A percentile compares a stretch with the other conserved stretches of the same genome.
These are phyloP conservation scores for Chrysochromulina parva DNA, from an alignment of 78 protist genomes.

Conservation along the genomic window DNA sequence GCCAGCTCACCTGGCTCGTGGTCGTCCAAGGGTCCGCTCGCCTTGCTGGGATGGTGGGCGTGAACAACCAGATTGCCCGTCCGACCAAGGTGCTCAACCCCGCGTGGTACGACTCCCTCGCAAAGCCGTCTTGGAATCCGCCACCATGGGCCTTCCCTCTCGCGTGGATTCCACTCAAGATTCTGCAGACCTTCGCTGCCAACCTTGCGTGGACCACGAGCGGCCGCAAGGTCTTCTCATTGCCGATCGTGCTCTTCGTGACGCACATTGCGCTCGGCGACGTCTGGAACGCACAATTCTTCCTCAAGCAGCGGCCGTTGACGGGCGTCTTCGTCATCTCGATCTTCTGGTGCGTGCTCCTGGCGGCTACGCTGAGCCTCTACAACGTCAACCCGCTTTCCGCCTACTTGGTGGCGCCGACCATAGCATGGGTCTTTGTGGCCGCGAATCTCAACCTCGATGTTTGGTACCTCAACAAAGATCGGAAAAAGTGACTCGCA, in stretches of 20 bases:
- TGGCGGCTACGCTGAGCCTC: not conserved
- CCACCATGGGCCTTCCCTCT: not conserved
- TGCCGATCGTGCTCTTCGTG: not conserved
- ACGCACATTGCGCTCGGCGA: not conserved
- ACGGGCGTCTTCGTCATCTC: not conserved
- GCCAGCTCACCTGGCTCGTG: not conserved
- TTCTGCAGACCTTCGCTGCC: not conserved
- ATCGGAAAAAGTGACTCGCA: too few species aligned
- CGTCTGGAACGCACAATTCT: not conserved
- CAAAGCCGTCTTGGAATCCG: not conserved
- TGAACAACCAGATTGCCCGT: not conserved
- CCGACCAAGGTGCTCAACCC: not conserved
- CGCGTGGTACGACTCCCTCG: not conserved
- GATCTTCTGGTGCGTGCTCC: not conserved
- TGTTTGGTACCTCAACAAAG: not conserved
- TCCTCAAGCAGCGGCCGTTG: not conserved
- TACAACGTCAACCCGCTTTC: not conserved
- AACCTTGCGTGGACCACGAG: not conserved
- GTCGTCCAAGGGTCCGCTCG: not conserved
- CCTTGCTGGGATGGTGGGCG: not conserved
- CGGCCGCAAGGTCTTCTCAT: not conserved
- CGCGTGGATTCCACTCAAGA: not conserved
- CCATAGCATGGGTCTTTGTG: not conserved
- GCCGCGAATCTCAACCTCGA: not conserved
- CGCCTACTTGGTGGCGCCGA: not conserved